A percentile compares a stretch with the other conserved stretches of the same genome.
phyloP scores from a whole-genome alignment of 2,329 filamentous ascomycete species.

The Sclerotinia borealis region DNA sequence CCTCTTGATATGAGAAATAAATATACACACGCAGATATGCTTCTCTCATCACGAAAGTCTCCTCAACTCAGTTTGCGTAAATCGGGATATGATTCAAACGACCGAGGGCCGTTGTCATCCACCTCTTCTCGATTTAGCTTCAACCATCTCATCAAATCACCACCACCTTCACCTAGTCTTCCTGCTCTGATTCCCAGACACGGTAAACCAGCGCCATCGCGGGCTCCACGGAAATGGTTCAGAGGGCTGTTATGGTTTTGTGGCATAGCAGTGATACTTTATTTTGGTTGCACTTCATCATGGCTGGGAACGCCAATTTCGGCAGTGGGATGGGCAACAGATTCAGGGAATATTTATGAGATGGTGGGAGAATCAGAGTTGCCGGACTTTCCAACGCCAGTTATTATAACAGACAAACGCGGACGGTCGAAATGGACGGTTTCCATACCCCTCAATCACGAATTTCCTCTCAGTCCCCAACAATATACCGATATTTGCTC shows the following conservation, averaged over 20 bases:
- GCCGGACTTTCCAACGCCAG: constrained; percentile 67
- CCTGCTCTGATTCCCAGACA: constrained; percentile 61
- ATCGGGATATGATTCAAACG: constrained; percentile 48
- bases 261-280: constrained; percentile 46
- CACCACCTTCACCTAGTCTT: constrained; percentile 64
- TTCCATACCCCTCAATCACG: constrained; percentile 61
- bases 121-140: constrained; percentile 59
- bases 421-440: constrained; percentile 73
- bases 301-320: constrained; percentile 31
- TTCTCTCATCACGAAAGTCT: constrained; percentile 33
- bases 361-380: constrained; percentile 60
- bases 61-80: constrained; percentile 54
- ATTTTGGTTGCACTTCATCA: constrained; percentile 38
- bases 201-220: constrained; percentile 51
- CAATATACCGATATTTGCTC: constrained; percentile 66
- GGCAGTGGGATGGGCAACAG: constrained; percentile 37
- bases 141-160: constrained; percentile 62
- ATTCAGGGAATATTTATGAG: constrained; percentile 49
- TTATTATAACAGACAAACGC: constrained; percentile 60
- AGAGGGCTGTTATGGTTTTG: constrained; percentile 44
- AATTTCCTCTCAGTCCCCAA: constrained; percentile 59
- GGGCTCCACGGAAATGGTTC: constrained; percentile 23
- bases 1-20: constrained; percentile 31
- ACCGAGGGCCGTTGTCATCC: constrained; percentile 50
- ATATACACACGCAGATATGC: constrained; percentile 34